Evolutionary conservation across 805 yeast species (phyloP).

Genomic region (Naumovozyma dairenensis): DNA sequence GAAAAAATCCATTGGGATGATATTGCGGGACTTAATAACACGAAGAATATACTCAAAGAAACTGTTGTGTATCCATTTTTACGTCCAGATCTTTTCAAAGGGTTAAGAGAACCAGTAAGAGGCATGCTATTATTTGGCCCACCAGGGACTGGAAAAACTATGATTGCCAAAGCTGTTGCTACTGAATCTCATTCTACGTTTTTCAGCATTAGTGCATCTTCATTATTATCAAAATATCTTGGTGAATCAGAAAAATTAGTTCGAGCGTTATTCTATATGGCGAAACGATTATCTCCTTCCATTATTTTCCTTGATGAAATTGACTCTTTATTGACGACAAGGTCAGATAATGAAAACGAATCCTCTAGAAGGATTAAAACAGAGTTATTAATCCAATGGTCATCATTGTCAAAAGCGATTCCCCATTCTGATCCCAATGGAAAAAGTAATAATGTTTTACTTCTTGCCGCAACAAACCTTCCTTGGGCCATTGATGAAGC

Average conservation of each 20-base stretch:
- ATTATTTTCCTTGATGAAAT: conserved; percentile 95
- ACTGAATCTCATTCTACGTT: conserved; percentile 92
- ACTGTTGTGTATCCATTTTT: conserved; percentile 94
- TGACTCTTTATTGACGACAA: conserved; percentile 75
- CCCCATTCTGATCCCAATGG: no score
- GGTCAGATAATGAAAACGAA: conserved; percentile 71
- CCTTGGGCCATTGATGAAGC: conserved; percentile 99
- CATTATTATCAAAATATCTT: conserved; percentile 63
- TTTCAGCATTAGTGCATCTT: conserved; percentile 84
- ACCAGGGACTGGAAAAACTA: conserved; percentile 97
- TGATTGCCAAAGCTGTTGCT: conserved; percentile 96
- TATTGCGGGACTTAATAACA: conserved; percentile 83
- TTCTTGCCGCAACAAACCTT: conserved; percentile 86
- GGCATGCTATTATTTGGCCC: conserved; percentile 97
- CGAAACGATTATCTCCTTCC: conserved; percentile 81
- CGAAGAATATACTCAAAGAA: conserved; percentile 82
- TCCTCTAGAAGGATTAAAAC: conserved; percentile 86
- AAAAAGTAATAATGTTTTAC: conserved; percentile 60
- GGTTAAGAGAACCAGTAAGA: conserved; percentile 88
- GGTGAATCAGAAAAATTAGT: conserved; percentile 95
- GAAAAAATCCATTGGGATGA: conserved; percentile 96
- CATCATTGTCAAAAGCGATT: conserved; percentile 77
- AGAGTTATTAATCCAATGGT: conserved; percentile 93
- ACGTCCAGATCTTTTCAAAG: conserved; percentile 86
- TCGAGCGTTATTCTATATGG: conserved; percentile 75